Evolutionary conservation across 2,329 filamentous ascomycete genomes (phyloP).

Genomic region (Aspergillus chevalieri): DNA sequence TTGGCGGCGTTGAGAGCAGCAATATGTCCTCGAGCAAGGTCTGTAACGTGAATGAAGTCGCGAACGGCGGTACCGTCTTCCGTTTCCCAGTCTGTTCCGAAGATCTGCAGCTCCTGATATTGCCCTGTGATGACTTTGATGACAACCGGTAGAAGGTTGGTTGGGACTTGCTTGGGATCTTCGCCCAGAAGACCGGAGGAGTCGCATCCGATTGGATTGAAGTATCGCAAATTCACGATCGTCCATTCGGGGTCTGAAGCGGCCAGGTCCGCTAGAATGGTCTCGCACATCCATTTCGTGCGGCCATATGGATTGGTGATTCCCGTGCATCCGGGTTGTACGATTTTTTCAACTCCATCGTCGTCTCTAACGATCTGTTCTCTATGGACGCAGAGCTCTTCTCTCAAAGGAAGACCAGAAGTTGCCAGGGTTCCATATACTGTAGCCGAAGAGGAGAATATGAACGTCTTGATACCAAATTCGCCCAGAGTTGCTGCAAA

Average conservation of each 20-base stretch:
- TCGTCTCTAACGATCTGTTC: constrained; percentile 41
- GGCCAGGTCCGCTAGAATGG: constrained; percentile 58
- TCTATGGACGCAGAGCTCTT: constrained; percentile 52
- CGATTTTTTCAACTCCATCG: constrained; percentile 37
- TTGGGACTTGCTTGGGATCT: constrained; percentile 56
- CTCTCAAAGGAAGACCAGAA: constrained; percentile 47
- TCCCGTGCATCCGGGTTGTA: constrained; percentile 48
- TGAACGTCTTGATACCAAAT: constrained; percentile 58
- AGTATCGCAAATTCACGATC: constrained; percentile 60
- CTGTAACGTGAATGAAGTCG: constrained; percentile 63
- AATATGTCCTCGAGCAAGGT: constrained; percentile 58
- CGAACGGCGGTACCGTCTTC: constrained; percentile 60
- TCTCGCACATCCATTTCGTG: constrained; percentile 63
- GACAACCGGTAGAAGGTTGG: constrained; percentile 60
- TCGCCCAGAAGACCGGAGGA: constrained; percentile 59
- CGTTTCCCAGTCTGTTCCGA: constrained; percentile 61
- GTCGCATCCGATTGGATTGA: constrained; percentile 63
- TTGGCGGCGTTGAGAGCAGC: constrained; percentile 47
- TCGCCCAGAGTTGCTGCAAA: constrained; percentile 53
- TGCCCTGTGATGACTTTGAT: constrained; percentile 55
- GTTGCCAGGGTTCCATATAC: constrained; percentile 57
- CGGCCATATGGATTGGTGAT: constrained; percentile 62
- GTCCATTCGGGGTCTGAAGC: constrained; percentile 56
- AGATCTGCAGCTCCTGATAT: constrained; percentile 52
- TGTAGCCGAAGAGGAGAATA: constrained; percentile 63